Percentiles rank a stretch among this genome's conserved stretches.
These are phyloP conservation scores for Lactarius hengduanensis DNA, from an alignment of 768 basidiomycete species.

Conservation along the genomic window DNA sequence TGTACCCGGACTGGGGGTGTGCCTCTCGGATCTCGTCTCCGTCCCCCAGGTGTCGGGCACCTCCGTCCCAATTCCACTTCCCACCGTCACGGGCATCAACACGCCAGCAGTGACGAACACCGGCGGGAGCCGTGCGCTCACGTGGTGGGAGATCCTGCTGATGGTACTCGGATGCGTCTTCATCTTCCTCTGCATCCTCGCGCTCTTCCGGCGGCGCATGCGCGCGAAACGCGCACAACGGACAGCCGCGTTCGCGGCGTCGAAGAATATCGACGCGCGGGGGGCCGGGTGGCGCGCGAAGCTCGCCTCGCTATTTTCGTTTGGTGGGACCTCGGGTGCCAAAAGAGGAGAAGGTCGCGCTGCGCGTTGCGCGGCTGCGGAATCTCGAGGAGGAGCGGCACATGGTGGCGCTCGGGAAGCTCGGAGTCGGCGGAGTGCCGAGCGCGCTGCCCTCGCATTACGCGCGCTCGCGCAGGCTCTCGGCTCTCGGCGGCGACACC, in stretches of 20 bases:
- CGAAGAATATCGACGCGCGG: constrained; percentile 51
- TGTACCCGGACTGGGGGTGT: constrained; percentile 70
- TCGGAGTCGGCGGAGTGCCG: constrained; percentile 36
- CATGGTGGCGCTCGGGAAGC: constrained; percentile 39
- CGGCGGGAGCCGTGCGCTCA: constrained; percentile 39
- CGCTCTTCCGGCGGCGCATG: constrained; percentile 68
- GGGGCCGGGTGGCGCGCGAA: constrained; percentile 52
- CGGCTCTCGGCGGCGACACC: constrained; percentile 42
- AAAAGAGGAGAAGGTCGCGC: constrained; percentile 28
- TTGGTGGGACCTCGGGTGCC: constrained; percentile 30
- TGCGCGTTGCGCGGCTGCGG: constrained; percentile 43
- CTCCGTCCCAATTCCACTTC: constrained; percentile 45
- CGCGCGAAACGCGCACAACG: constrained; percentile 65
- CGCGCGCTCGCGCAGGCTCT: constrained; percentile 28
- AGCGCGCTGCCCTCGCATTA: constrained; percentile 29
- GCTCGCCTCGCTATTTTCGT: constrained; percentile 55
- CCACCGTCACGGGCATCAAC: constrained; percentile 56
- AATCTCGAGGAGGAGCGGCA: constrained; percentile 52
- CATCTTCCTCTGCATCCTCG: constrained; percentile 64
- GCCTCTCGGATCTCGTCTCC: constrained; percentile 71
- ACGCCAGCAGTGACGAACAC: constrained; percentile 43
- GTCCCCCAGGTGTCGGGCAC: constrained; percentile 48
- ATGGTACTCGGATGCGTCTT: constrained; percentile 82
- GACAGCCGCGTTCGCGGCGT: constrained; percentile 62
- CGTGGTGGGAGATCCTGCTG: constrained; percentile 84